phyloP scores from a whole-genome alignment of 768 basidiomycete species.

The Leucosporidium creatinivorum region DNA sequence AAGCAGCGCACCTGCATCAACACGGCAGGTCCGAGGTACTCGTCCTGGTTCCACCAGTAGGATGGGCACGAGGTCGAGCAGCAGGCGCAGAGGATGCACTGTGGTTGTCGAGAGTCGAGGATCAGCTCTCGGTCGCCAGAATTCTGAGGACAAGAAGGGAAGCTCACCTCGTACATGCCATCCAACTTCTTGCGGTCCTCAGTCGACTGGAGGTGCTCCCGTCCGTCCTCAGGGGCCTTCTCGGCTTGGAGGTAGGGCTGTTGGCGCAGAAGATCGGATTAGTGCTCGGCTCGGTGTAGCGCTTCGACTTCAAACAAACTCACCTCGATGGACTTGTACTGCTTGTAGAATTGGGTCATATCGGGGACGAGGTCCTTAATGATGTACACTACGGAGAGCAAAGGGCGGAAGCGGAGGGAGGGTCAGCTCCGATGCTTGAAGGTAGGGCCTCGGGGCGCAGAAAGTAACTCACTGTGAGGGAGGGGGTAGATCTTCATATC shows the following conservation, averaged over 20 bases:
- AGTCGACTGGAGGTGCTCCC: constrained; percentile 76
- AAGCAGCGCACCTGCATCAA: constrained; percentile 42
- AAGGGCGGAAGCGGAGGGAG: no score
- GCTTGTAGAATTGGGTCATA: constrained; percentile 80
- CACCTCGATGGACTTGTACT: constrained; percentile 93
- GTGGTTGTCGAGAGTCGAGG: not conserved
- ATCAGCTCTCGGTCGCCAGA: not conserved
- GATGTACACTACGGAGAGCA: constrained; percentile 1
- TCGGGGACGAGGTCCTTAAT: constrained; percentile 68
- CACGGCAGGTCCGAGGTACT: constrained; percentile 94
- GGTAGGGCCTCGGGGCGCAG: not conserved
- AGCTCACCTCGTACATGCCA: constrained; percentile 71
- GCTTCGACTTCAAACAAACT: constrained; percentile 51
- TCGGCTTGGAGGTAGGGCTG: constrained; percentile 30
- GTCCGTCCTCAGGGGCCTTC: constrained; percentile 25
- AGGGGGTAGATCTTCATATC: constrained; percentile 91
- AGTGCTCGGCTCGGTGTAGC: constrained; percentile 45
- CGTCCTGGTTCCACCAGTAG: constrained; percentile 99
- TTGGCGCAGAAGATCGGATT: not conserved
- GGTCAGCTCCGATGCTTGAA: not conserved
- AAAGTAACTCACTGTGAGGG: constrained; percentile 74
- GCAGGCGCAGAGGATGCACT: constrained; percentile 67
- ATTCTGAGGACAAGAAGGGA: no score
- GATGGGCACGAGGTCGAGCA: constrained; percentile 96
- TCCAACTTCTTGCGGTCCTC: constrained; percentile 93